These are phyloP conservation scores for Zygotorulaspora sp. DNA, from an alignment of 805 yeast genomes.

Conservation along the genomic window DNA sequence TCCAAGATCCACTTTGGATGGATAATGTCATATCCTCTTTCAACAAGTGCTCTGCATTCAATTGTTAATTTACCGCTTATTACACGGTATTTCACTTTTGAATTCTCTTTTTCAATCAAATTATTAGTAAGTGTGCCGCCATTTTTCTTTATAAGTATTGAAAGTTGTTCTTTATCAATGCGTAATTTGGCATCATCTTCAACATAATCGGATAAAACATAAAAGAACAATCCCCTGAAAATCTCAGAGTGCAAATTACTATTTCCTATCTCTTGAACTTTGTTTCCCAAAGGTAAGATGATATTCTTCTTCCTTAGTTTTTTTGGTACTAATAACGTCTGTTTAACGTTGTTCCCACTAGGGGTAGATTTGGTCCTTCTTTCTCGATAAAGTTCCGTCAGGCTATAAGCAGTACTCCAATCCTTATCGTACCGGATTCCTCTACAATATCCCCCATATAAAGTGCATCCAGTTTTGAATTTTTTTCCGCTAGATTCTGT, in stretches of 20 bases:
- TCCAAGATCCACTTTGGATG: constrained; percentile 71
- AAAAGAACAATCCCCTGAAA: constrained; percentile 45
- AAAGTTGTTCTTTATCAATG: constrained; percentile 37
- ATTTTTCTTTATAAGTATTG: constrained; percentile 38
- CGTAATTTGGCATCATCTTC: constrained; percentile 21
- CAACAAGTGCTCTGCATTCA: constrained; percentile 38
- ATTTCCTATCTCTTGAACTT: neutral
- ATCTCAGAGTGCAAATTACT: constrained; percentile 30
- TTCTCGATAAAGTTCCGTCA: constrained; percentile 42
- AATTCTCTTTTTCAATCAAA: constrained; percentile 21
- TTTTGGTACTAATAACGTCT: constrained; percentile 31
- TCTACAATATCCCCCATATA: constrained; percentile 72
- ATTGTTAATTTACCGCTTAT: constrained; percentile 40
- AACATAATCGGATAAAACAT: constrained; percentile 51
- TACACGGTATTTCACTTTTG: constrained; percentile 22
- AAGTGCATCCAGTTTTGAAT: constrained; percentile 63
- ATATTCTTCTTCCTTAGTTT: constrained; percentile 28
- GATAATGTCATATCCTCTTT: constrained; percentile 56
- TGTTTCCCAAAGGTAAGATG: constrained; percentile 8
- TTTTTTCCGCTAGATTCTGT: constrained; percentile 40
- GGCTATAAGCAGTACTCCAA: constrained; percentile 49
- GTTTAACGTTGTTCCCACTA: constrained; percentile 20
- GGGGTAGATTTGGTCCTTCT: constrained; percentile 11
- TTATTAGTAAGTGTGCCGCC: constrained; percentile 49
- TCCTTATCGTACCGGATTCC: constrained; percentile 65